Evolutionary conservation across 2,329 filamentous ascomycete species (phyloP), one percentile per base, ranked within the genome.

Genomic region (Fusarium sp.): DNA sequence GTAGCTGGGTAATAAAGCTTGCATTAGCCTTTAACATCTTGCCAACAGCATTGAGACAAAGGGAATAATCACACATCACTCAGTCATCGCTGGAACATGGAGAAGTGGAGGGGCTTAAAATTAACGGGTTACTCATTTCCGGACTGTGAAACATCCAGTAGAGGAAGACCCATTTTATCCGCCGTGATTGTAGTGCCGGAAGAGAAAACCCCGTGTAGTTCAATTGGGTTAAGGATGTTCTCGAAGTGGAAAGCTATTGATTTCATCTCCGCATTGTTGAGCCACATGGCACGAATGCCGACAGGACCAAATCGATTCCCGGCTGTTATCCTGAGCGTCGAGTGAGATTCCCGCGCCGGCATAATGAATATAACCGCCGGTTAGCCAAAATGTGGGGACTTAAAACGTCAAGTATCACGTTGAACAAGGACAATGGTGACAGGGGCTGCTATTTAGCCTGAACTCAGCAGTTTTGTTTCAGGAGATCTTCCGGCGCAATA

Each of bases 271-370:
- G 58, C 58, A 62, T 50, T 30, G 9, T 62, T 45, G 39, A 45
- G 48, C 57, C 56, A 55, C 58, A 59, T 55, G 48, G 58, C 56
- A 30, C 19, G 30, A 36, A 40, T 59, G 45, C 44, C 54, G 43
- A 19, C 19, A 7, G 15, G 4, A 17, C 14, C 36, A 59, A 17
- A n/a, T 38, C 42, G 36, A 6, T 21, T 24, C 19, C 44, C 56
- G 56, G 47, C 42, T 62, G 48, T 54, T 43, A 17, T 61, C 14
- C 26, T 17, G 17, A 11, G 6, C 20, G 11, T 19, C 2, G 2
- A 12, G 21, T 26, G 26, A 28, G 26, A 28, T 28, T 11, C 26
- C 26, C 26, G 10, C 26, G 2, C 26, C 26, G 26, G 26, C 26
- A 28, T 28, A 28, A 28, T 53, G 21, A 11, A 28, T 34, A 61